Percentiles rank a stretch among this genome's conserved stretches.
These are phyloP conservation scores for Trypanosoma conorhini DNA, from an alignment of 208 protist genomes.

Conservation along the genomic window DNA sequence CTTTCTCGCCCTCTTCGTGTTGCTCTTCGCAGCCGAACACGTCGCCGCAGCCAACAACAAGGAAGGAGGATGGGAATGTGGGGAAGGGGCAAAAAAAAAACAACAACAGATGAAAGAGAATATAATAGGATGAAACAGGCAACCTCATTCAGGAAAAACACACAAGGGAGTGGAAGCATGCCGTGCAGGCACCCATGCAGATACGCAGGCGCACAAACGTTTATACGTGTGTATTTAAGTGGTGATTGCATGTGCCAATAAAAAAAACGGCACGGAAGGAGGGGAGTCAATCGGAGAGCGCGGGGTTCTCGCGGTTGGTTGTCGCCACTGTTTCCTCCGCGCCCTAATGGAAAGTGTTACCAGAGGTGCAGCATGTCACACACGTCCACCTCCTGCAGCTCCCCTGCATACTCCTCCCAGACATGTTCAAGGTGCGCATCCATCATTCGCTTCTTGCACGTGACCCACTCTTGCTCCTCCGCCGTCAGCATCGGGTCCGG, in stretches of 20 bases:
- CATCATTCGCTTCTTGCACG: slow-evolving; percentile 10
- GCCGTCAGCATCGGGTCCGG: slow-evolving; percentile 7
- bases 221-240: slow-evolving; percentile 8
- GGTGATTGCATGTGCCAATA: not conserved
- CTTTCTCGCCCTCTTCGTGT: not conserved
- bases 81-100: not conserved
- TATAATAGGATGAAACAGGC: not conserved
- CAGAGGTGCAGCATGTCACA: slow-evolving; percentile 40
- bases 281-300: not conserved
- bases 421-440: slow-evolving; percentile 28
- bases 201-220: not conserved
- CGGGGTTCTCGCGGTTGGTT: not conserved
- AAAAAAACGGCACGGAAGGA: slow-evolving; percentile 14
- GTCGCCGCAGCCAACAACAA: not conserved
- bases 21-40: not conserved
- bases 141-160: not conserved
- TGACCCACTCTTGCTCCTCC: slow-evolving; percentile 9
- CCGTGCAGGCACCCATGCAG: not conserved
- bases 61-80: not conserved
- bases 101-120: not conserved
- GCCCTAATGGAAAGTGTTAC: slow-evolving; percentile 2
- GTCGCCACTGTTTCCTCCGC: not conserved
- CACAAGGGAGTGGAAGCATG: not conserved
- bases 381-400: slow-evolving; percentile 39
- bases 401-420: slow-evolving; percentile 41